Evolutionary conservation across 129 eudicot genomes (phyloP).

Genomic region (Gnaphalium uliginosum): DNA sequence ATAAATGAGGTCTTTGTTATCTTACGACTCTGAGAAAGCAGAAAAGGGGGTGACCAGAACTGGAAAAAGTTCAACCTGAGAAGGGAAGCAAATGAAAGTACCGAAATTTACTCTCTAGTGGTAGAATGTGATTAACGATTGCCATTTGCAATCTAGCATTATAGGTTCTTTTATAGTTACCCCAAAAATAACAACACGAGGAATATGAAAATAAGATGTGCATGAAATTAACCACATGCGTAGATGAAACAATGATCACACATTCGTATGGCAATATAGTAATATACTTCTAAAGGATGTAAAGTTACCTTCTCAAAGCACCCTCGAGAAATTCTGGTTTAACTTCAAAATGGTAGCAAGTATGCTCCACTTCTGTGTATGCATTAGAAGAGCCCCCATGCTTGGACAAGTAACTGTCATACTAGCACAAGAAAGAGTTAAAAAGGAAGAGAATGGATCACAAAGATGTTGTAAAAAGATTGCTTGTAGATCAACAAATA

Average conservation of each 20-base stretch:
- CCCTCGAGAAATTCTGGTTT: constrained; percentile 86
- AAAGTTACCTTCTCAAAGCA: constrained; percentile 73
- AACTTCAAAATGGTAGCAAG: constrained; percentile 98
- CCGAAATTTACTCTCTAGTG: neutral
- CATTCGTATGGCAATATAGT: neutral
- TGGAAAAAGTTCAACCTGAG: neutral
- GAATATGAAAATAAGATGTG: neutral
- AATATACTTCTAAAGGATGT: constrained; percentile 13
- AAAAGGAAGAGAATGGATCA: constrained; percentile 14
- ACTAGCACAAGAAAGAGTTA: constrained; percentile 66
- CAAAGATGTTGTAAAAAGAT: neutral
- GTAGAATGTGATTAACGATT: neutral
- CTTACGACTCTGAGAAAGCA: constrained; percentile 4
- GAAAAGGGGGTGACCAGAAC: neutral
- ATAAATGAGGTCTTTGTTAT: constrained; percentile 13
- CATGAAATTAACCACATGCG: constrained; percentile 15
- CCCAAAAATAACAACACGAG: neutral
- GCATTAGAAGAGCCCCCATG: constrained; percentile 99
- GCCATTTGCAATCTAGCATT: constrained; percentile 15
- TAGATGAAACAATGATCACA: constrained; percentile 13
- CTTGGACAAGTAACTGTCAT: constrained; percentile 98
- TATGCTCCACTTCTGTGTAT: constrained; percentile 87
- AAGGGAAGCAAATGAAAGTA: constrained; percentile 9
- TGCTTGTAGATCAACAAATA: neutral
- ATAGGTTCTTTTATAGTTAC: constrained; percentile 8